Percentiles rank a stretch among this genome's conserved stretches.
These are phyloP conservation scores for Sclerotinia sclerotiorum DNA, from an alignment of 2,329 filamentous ascomycete species.

Conservation along the genomic window DNA sequence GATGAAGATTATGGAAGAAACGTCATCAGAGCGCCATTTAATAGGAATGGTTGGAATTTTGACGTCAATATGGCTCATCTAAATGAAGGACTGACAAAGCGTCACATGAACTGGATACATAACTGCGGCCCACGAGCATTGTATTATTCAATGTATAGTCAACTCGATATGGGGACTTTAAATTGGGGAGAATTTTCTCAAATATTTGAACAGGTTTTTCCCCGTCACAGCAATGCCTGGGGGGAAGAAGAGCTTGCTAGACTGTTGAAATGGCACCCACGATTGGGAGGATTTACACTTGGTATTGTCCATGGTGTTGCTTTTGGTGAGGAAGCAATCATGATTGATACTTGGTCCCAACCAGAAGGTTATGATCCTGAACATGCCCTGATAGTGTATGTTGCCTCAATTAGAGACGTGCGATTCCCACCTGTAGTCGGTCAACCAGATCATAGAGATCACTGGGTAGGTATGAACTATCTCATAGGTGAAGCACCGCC, in stretches of 20 bases:
- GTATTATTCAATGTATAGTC: neutral
- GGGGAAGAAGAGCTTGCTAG: neutral
- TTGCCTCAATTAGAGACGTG: neutral
- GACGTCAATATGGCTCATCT: neutral
- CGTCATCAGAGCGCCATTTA: neutral
- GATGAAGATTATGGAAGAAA: constrained; percentile 1
- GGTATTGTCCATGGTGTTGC: neutral
- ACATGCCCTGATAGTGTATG: neutral
- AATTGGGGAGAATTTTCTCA: neutral
- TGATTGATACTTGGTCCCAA: neutral
- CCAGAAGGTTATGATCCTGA: neutral
- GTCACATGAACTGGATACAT: neutral
- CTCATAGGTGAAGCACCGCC: neutral
- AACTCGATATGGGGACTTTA: neutral
- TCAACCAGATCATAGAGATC: neutral
- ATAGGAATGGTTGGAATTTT: neutral
- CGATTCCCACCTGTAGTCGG: neutral
- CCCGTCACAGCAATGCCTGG: neutral
- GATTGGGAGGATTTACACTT: neutral
- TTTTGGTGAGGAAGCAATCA: neutral
- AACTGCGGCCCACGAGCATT: neutral
- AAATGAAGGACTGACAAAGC: neutral
- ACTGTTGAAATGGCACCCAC: neutral
- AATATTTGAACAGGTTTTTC: neutral
- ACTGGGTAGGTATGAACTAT: constrained; percentile 8